Base-by-base conservation (phyloP, 2,329 filamentous ascomycete genomes). In the Alternaria novae-zelandiae region DNA sequence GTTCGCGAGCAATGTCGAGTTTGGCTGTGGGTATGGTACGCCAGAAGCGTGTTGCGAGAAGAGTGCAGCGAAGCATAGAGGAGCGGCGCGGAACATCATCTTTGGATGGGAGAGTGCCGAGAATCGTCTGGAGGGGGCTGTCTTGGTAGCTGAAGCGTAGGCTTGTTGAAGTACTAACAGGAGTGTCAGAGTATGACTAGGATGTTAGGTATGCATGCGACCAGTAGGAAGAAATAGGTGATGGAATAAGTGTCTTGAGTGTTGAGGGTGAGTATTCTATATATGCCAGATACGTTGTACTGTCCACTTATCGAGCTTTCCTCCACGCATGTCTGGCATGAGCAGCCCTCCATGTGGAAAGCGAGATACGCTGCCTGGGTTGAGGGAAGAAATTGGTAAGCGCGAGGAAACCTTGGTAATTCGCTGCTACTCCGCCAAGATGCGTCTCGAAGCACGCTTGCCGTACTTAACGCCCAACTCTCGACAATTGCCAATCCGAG, bases 1-100 rank as follows among this genome's bases (percentile, higher is more conserved):
- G 32, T 65, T 68, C 5, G 56, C 47, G 3, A 23, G 23, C 21
- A 25, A 21, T 21, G 54, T 57, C 7, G 70, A 60, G 54, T 69
- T 70, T 6, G 61, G 13, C 4, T 66, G 53, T 4, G 63, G 67
- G 32, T 68, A 71, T 3, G 70, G 69, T 9, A 54, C 53, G 20
- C 64, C 57, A 20, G 51, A 41, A 17, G 60, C 44, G 28, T 46
- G 56, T 26, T n/a, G 56, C 30, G 67, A 47, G 25, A 67, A 21
- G 46, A 63, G 47, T 26, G 62, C 55, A 25, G 55, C 59, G 9
- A 69, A 20, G 43, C 51, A 26, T 46, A 59, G 15, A 5, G 17
- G 12, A 5, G 25, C 13, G 20, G n/a, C n/a, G 49, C 20, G 10
- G 23, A 12, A 13, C 13, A 53, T 53, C 20, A 17, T 53, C 13